Evolutionary conservation across 2,329 filamentous ascomycete genomes (phyloP).

Genomic region (Trichophyton simii): DNA sequence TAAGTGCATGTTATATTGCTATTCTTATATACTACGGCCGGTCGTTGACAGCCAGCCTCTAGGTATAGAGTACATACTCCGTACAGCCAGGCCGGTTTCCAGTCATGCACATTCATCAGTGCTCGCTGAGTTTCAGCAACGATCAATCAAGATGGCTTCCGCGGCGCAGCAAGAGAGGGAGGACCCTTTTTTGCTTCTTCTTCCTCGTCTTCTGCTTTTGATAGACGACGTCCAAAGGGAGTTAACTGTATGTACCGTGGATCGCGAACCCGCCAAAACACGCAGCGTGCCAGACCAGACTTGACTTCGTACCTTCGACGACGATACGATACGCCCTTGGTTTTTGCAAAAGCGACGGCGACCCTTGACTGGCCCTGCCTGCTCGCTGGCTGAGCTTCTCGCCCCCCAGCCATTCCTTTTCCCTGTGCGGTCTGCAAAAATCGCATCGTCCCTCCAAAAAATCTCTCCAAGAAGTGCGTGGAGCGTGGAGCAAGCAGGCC

Average conservation of each 20-base stretch:
- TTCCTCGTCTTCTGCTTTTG: background rate
- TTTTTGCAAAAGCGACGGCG: background rate
- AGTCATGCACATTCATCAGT: background rate
- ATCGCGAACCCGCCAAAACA: background rate
- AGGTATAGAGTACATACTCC: too few species aligned
- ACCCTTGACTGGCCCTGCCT: background rate
- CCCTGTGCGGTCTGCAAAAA: background rate
- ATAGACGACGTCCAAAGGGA: background rate
- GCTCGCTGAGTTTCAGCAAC: background rate
- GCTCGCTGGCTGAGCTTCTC: background rate
- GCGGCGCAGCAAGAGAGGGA: background rate
- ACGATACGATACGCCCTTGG: too few species aligned
- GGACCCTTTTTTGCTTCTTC: background rate
- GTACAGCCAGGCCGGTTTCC: background rate
- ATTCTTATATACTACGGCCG: background rate
- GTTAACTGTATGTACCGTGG: background rate
- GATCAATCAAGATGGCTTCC: background rate
- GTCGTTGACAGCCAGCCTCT: background rate
- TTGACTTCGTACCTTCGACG: background rate
- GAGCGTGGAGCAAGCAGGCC: background rate
- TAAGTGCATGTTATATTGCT: background rate
- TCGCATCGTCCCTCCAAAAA: background rate
- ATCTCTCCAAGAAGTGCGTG: background rate
- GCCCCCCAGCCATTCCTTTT: background rate
- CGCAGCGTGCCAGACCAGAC: background rate